phyloP scores from a whole-genome alignment of 768 basidiomycete species.

The Tulasnella calospora region DNA sequence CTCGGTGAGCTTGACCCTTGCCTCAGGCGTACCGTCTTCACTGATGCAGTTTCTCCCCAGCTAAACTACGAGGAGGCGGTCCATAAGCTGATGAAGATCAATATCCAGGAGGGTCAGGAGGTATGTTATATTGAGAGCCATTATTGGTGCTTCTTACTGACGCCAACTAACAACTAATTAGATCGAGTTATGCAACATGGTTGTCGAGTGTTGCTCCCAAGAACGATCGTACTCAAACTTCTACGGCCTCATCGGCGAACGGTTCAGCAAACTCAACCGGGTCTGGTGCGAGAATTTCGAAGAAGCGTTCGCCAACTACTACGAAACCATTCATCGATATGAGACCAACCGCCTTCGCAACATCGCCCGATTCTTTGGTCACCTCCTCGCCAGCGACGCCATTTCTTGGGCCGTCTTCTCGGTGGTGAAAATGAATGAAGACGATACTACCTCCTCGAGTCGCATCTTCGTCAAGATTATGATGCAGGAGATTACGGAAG shows the following conservation, averaged over 20 bases:
- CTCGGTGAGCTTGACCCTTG: constrained; percentile 43
- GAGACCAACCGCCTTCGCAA: constrained; percentile 98
- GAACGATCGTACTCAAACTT: constrained; percentile 97
- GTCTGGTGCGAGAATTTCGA: constrained; percentile 91
- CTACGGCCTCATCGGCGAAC: constrained; percentile 93
- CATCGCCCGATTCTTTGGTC: constrained; percentile 95
- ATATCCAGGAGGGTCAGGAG: constrained; percentile 89
- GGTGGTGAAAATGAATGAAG: constrained; percentile 89
- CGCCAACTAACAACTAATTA: constrained; percentile 36
- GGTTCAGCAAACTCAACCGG: constrained; percentile 93
- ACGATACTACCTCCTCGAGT: constrained; percentile 91
- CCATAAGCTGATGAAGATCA: constrained; percentile 92
- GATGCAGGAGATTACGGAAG: constrained; percentile 92
- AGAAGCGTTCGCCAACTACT: constrained; percentile 81
- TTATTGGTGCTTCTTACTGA: constrained; percentile 1
- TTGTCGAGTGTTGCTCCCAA: constrained; percentile 99
- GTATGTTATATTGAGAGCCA: constrained; percentile 42
- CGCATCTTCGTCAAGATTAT: constrained; percentile 98
- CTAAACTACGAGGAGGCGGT: constrained; percentile 98
- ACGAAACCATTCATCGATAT: constrained; percentile 94
- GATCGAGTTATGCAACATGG: constrained; percentile 97
- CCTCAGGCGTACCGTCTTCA: background rate
- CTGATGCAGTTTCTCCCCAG: constrained; percentile 26
- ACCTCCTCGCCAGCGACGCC: constrained; percentile 78
- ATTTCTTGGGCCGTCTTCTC: constrained; percentile 85